Evolutionary conservation across 441 rosid genomes (phyloP).

Genomic region (Kokia cookei): DNA sequence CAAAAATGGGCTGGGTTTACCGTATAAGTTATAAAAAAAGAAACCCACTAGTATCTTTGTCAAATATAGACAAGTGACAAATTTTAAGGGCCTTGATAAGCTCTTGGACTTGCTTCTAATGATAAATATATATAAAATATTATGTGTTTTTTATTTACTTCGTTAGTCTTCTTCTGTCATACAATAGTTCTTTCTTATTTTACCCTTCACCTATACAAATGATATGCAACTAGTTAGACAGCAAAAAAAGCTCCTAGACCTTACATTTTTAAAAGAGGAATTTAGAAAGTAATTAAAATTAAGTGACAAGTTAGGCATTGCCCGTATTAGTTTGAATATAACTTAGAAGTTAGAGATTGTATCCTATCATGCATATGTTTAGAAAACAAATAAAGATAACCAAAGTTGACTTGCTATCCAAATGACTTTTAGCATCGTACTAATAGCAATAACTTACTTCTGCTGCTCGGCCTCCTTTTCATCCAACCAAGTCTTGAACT

Average conservation of each 20-base stretch:
- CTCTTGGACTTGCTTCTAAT: no score
- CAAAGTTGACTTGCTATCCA: not conserved
- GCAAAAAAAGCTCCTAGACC: no score
- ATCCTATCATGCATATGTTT: not conserved
- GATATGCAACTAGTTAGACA: not conserved
- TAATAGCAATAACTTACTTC: constrained; percentile 37
- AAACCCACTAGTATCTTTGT: no score
- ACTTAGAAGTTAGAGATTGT: not conserved
- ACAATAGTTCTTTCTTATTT: not conserved
- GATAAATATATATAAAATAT: no score
- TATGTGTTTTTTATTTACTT: not conserved
- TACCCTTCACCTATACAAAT: not conserved
- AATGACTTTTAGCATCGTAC: not conserved
- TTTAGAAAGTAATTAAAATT: not conserved
- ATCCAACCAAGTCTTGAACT: constrained; percentile 73
- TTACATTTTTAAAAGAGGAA: no score
- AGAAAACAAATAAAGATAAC: not conserved
- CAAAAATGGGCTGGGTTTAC: no score
- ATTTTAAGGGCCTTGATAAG: no score
- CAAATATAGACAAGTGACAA: no score
- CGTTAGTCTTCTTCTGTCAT: not conserved
- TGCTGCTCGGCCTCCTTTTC: constrained; percentile 74
- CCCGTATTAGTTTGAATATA: not conserved
- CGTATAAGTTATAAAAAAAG: no score
- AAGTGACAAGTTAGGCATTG: not conserved